Evolutionary conservation across 345 rosid genomes (phyloP), one percentile per base, ranked within the genome.

Genomic region (Aurinia saxatilis): DNA sequence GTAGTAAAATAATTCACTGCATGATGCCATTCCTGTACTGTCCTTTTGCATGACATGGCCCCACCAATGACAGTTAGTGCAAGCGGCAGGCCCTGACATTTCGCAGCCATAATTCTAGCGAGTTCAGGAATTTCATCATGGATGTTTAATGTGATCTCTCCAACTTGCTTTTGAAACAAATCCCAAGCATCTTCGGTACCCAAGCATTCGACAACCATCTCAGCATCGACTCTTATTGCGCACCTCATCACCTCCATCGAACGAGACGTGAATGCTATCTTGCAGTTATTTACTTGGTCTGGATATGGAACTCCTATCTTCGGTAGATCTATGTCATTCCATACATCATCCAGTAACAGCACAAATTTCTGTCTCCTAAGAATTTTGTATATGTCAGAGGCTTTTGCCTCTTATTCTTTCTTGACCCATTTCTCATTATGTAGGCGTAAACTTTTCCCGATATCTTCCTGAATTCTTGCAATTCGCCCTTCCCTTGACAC

Each of bases 21-120:
- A 39, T 57, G 41, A 27, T 48, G 41, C 82, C 82, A 78, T 48
- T 63, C 42, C 52, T 48, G 16, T 21, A 15, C 3, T 33, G 31
- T 48, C 31, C 13, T 53, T 54, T 65, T 55, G 5, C 44, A 38
- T 49, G 69, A 72, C 82, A 68, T 72, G 0, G 79, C 57, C 42
- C 45, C 59, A 6, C 72, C 77, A 41, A 68, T 34, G 0, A 72
- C 66, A 11, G 47, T 29, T 29, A 78, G 47, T 7, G 79, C 82
- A 47, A 75, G 58, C 0, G 82, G 79, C 66, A 78, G 58, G 4
- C 73, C 71, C 2, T 58, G 16, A 8, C 82, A 78, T 65, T 41
- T 67, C 12, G 12, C 10, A 9, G 61, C 53, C 40, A 72, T 49
- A 23, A 39, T 48, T 49, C 8, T 2, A 2, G 77, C 77, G 0